These are phyloP conservation scores for Chalaropsis thielavioides DNA, from an alignment of 2,329 filamentous ascomycete species.

Conservation along the genomic window DNA sequence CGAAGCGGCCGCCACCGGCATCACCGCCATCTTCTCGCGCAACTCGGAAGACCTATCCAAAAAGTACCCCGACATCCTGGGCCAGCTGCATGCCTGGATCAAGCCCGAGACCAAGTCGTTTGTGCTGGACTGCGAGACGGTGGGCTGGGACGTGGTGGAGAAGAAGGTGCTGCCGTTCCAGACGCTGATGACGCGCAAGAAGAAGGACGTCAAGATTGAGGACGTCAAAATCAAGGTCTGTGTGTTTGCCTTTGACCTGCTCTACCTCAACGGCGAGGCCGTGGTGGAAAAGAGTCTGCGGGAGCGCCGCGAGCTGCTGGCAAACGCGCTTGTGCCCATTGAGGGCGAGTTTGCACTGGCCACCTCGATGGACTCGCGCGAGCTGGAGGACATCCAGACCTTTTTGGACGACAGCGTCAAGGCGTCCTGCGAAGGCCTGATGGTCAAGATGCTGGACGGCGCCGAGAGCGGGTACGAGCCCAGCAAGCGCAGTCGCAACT, in stretches of 20 bases:
- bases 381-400: slow-evolving; percentile 83
- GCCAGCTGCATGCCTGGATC: slow-evolving; percentile 77
- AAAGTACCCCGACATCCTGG: slow-evolving; percentile 92
- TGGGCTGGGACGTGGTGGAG: slow-evolving; percentile 86
- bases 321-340: slow-evolving; percentile 55
- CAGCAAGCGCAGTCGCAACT: slow-evolving; percentile 89
- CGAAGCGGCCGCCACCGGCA: slow-evolving; percentile 42
- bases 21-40: slow-evolving; percentile 88
- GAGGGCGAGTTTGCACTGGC: slow-evolving; percentile 91
- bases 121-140: slow-evolving; percentile 95
- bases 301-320: slow-evolving; percentile 64
- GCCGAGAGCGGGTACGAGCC: slow-evolving; percentile 88
- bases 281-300: slow-evolving; percentile 77
- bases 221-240: slow-evolving; percentile 95
- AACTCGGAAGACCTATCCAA: slow-evolving; percentile 96
- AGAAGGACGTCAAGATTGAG: slow-evolving; percentile 89
- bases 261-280: slow-evolving; percentile 84
- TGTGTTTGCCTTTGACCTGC: slow-evolving; percentile 88
- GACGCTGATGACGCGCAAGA: slow-evolving; percentile 93
- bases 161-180: slow-evolving; percentile 97
- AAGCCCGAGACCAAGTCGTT: slow-evolving; percentile 84
- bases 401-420: slow-evolving; percentile 92
- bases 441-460: slow-evolving; percentile 99
- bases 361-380: slow-evolving; percentile 69
- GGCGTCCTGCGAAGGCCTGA: slow-evolving; percentile 88